These are phyloP conservation scores for Alternaria triticimaculans DNA, from an alignment of 2,329 filamentous ascomycete genomes.

Conservation along the genomic window DNA sequence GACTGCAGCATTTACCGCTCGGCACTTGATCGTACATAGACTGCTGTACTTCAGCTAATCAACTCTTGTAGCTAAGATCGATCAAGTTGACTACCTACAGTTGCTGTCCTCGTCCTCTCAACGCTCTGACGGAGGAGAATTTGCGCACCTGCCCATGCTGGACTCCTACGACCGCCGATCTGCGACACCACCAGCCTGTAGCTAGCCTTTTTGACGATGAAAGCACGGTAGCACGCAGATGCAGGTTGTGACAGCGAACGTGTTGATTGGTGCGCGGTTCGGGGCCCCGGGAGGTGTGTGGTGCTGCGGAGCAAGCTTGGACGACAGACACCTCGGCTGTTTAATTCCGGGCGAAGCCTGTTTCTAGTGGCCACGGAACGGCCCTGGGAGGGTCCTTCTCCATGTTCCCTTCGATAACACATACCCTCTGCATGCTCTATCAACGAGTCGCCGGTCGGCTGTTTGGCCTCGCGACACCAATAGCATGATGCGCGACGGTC, in stretches of 20 bases:
- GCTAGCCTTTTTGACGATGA: background rate
- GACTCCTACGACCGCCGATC: background rate
- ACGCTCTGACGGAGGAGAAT: background rate
- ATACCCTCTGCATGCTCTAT: background rate
- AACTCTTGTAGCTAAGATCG: background rate
- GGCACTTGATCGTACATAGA: background rate
- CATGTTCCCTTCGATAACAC: background rate
- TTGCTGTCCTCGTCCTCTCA: background rate
- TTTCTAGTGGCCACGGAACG: slow-evolving; percentile 1
- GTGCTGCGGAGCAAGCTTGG: background rate
- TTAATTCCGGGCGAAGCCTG: background rate
- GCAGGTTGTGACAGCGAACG: background rate
- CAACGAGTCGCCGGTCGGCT: background rate
- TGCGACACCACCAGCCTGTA: background rate
- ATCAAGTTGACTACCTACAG: background rate
- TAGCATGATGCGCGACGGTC: background rate
- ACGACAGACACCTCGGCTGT: background rate
- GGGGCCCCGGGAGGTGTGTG: background rate
- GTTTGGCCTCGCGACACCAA: background rate
- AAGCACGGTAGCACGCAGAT: background rate
- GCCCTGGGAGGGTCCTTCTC: background rate
- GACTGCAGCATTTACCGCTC: background rate
- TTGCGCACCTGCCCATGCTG: background rate
- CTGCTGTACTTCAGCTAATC: background rate
- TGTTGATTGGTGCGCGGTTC: background rate